Evolutionary conservation across 345 rosid genomes (phyloP), one percentile per base, ranked within the genome.

Genomic region (Heritiera littoralis): DNA sequence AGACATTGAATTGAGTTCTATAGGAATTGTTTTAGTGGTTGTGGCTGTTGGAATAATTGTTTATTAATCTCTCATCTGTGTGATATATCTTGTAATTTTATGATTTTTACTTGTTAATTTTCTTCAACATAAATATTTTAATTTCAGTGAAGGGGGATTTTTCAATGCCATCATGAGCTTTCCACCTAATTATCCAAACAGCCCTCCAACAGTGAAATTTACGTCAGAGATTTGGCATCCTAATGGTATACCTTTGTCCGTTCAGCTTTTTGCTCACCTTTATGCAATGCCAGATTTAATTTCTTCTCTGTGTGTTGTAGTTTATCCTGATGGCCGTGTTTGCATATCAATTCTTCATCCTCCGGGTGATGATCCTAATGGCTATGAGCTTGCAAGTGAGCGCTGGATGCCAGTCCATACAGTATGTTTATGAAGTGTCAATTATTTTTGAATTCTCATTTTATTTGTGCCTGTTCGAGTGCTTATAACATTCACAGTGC

Each of bases 271-370:
- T 55, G 6, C 41, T 30, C 45, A 18, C 30, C 48, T 35, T 52
- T 41, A 1, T 72, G 58, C n/a, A 17, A 13, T 54, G 46, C 32
- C 13, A 63, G 56, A 41, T 43, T 10, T 76, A 48, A 64, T 70
- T 55, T 77, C 46, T 64, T 65, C 17, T 46, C 64, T 51, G 9
- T 81, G 23, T 52, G 14, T 20, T 83, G 78, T 85, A 95, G 99
- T 93, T 66, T 95, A 95, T 80, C 67, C 92, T 5, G 98, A 95
- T 85, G 99, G 99, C 35, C 92, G 89, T 63, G 99, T 95, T 81
- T 95, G 99, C 88, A 95, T 95, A 74, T 95, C 99, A 18, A 93
- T 95, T 82, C 97, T 95, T 76, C 98, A 95, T 83, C 98, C 98
- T 61, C 98, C 99, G 4, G 99, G 99, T 68, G 98, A 93, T 67